These are phyloP conservation scores for Dichotomopilus funicola DNA, from an alignment of 2,329 filamentous ascomycete genomes.

Conservation along the genomic window DNA sequence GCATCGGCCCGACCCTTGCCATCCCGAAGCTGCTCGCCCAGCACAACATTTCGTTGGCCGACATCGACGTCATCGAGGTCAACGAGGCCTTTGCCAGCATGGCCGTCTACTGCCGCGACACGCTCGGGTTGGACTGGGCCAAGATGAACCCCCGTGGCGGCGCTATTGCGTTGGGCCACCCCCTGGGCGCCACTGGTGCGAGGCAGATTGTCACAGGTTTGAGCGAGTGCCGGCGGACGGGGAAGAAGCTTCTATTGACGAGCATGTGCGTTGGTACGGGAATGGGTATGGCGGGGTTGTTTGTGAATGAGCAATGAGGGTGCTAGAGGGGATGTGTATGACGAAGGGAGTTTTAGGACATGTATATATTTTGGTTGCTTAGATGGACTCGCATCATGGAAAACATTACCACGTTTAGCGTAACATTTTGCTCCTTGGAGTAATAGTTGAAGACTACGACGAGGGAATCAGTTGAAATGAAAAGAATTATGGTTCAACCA, in stretches of 20 bases:
- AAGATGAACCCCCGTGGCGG: slow-evolving; percentile 80
- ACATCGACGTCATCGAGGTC: slow-evolving; percentile 85
- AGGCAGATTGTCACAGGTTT: slow-evolving; percentile 84
- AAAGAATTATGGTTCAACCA: neutral
- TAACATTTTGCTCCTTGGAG: neutral
- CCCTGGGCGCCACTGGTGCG: slow-evolving; percentile 70
- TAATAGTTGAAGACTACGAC: neutral
- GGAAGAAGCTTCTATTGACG: slow-evolving; percentile 86
- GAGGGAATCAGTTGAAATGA: neutral
- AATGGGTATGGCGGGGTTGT: slow-evolving; percentile 62
- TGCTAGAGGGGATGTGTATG: neutral
- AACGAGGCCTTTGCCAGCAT: slow-evolving; percentile 98
- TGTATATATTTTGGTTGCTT: no score
- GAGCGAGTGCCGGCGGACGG: slow-evolving; percentile 73
- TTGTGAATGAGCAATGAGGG: slow-evolving; percentile 49
- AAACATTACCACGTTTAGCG: no score
- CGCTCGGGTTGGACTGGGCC: slow-evolving; percentile 60
- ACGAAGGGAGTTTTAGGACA: neutral
- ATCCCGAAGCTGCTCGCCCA: slow-evolving; percentile 79
- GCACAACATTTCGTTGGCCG: slow-evolving; percentile 69
- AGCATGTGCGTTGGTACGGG: slow-evolving; percentile 80
- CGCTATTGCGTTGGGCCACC: slow-evolving; percentile 77
- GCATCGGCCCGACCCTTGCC: slow-evolving; percentile 71
- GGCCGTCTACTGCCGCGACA: slow-evolving; percentile 86
- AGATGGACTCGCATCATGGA: no score